Evolutionary conservation across 805 yeast genomes (phyloP), one percentile per base, ranked within the genome.

Genomic region (Lipomyces spencermartinsiae): DNA sequence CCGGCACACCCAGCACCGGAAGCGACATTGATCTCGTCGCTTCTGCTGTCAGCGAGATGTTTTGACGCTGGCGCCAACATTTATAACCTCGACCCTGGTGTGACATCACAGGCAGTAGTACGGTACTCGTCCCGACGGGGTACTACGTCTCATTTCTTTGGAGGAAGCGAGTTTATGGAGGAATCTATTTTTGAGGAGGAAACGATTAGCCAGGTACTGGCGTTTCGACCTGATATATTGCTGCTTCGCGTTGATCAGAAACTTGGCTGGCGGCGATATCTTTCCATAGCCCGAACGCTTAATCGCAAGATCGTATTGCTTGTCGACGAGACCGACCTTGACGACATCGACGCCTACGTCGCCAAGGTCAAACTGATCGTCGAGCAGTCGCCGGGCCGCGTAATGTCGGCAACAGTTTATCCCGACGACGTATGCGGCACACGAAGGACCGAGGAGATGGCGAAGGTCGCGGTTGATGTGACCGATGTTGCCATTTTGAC

Each of bases 321-420:
- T 16, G n/a, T 43, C 49, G 49, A 43, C 8, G 49, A 43, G n/a
- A 16, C 19, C 49, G 49, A 43, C 19, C 22, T 16, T 9, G 49
- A 43, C 49, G 49, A 43, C 49, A 43, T 43, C 49, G 49, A 43
- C n/a, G 49, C 49, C 19, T 43, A 43, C 22, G 49, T 43, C 49
- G 49, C 49, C 4, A 9, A 43, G 3, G 19, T 43, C 8, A 43
- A 43, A n/a, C 22, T 43, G 49, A 16, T n/a, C 16, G 49, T 43
- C 22, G 22, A 43, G 49, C 49, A n/a, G 22, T 43, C 25, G 22
- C 49, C 49, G 16, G 49, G 49, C 8, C 22, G 49, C 49, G 49
- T 43, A 19, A 16, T 43, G 49, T 43, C 49, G 22, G 49, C 49
- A 19, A 43, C 49, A 19, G n/a, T 43, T 16, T 43, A 43, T 43